Evolutionary conservation across 148 eudicot species (phyloP).

Genomic region (Selenicereus undatus): DNA sequence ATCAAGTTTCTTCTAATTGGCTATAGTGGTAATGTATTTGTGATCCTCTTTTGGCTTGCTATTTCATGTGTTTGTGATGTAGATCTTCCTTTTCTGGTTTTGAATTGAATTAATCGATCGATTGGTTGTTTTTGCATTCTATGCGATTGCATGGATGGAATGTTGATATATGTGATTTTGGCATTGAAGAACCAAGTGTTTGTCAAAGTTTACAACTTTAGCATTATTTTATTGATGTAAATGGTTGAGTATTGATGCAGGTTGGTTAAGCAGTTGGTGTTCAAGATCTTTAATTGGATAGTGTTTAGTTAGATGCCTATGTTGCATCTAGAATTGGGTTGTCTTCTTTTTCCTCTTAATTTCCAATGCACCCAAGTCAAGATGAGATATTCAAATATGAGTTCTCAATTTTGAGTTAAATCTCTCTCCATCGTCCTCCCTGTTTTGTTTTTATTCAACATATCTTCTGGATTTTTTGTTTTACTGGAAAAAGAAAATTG

Average conservation of each 20-base stretch:
- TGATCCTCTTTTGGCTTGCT: not conserved
- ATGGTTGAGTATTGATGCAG: not conserved
- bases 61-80: not conserved
- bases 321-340: not conserved
- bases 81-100: conserved; percentile 17
- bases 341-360: not conserved
- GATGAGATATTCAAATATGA: no score
- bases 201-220: not conserved
- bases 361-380: no score
- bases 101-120: not conserved
- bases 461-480: no score
- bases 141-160: not conserved
- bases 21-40: conserved; percentile 60
- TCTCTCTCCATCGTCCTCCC: no score
- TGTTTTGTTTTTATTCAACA: no score
- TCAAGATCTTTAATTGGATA: not conserved
- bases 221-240: not conserved
- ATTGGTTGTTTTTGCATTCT: not conserved
- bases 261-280: not conserved
- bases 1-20: conserved; percentile 86
- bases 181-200: not conserved
- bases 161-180: conserved; percentile 3
- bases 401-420: no score
- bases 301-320: not conserved
- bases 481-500: no score